Base-by-base conservation (phyloP, 2,329 filamentous ascomycete genomes). In the Paraphoma chrysanthemicola region DNA sequence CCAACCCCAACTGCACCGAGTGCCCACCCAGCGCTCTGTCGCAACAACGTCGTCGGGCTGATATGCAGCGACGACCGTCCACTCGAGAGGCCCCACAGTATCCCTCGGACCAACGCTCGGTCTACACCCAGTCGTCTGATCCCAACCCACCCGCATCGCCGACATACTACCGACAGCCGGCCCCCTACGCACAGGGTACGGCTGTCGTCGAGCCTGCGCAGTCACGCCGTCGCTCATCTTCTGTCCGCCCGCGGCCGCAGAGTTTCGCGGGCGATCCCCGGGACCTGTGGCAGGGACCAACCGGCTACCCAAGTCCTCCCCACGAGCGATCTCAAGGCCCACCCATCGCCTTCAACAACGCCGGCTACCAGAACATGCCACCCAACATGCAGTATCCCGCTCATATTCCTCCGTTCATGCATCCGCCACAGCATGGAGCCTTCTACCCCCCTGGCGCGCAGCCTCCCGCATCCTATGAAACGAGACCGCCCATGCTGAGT, bases 1-100 rank as follows among this genome's bases (percentile, higher is more conserved):
- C 56, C 39, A 65, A 77, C 50, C 74, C 75, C 16, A 67, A 64
- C 23, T 79, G 78, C 57, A 64, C 58, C 38, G 44, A 50, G 33
- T 73, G 70, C 48, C 64, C 56, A 11, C 67, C 66, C 49, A 65
- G 63, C 54, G 56, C 59, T 6, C 51, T 44, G 10, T 48, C 48
- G 48, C 57, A 18, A 3, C 57, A 18, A 3, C 56, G 56, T 50
- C 62, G 61, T 56, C 60, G 60, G 31, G 63, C 57, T 28, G 51
- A 63, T 10, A 54, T 61, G 39, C 59, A 59, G 39, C 61, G 70
- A 8, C 59, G 71, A 16, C 69, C 72, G 47, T 74, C 73, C 16
- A 68, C 62, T 16, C 66, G 71, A 30, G 66, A 76, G 57, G 48
- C 71, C 44, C 68, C 68, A 42, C 11, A 67, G 68, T 53, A 53